phyloP scores from a whole-genome alignment of 306 rosid species.

The Trifolium repens region DNA sequence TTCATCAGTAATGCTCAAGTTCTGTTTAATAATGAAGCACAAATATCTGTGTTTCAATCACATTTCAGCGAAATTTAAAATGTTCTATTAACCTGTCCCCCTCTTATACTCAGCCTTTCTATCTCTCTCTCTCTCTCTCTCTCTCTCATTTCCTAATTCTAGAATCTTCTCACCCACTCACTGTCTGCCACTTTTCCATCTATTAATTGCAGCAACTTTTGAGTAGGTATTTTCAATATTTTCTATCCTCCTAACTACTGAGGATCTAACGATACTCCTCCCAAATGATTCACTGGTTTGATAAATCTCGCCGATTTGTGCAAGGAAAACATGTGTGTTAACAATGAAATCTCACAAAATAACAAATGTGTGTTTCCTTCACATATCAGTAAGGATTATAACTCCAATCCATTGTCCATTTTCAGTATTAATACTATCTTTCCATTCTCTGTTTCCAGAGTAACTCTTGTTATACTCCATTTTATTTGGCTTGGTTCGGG shows the following conservation, averaged over 20 bases:
- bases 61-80: neutral
- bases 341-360: neutral
- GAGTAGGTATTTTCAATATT: neutral
- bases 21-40: slow-evolving; percentile 11
- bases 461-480: no score
- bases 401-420: neutral
- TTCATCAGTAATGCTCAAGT: slow-evolving; percentile 25
- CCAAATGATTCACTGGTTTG: neutral
- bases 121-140: neutral
- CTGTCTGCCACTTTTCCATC: neutral
- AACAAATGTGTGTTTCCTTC: neutral
- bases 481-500: neutral
- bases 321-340: neutral
- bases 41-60: neutral
- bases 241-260: neutral
- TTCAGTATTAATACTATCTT: neutral
- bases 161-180: neutral
- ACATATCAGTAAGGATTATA: neutral
- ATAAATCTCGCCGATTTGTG: neutral
- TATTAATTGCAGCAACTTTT: neutral
- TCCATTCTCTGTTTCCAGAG: neutral
- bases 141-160: neutral
- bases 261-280: neutral
- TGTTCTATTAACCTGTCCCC: neutral
- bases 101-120: neutral